Base-by-base conservation (phyloP, 768 basidiomycete genomes). In the Naganishia vaughanmartiniae region DNA sequence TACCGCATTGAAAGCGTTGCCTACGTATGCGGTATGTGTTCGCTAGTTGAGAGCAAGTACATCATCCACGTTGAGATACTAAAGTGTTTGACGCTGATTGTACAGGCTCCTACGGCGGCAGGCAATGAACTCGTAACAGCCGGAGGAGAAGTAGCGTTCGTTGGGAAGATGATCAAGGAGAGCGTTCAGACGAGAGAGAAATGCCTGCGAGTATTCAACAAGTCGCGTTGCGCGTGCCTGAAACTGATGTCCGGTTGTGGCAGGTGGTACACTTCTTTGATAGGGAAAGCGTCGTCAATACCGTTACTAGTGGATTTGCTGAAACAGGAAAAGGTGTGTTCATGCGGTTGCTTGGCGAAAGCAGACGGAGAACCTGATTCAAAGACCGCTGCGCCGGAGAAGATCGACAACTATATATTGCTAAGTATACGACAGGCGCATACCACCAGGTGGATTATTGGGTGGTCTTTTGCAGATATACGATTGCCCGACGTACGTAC, bases 371-470 rank as follows among this genome's bases (percentile, higher is more conserved):
- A 15, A 15, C 42, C n/a, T 42, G 42, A 42, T 42, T 15, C 2
- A 42, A 12, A 42, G 36, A 12, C n/a, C 58, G 28, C 15, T 42
- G 48, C 33, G 39, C 31, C 34, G n/a, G 1, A 36, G 4, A 69
- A 96, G 92, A 86, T 97, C 54, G 83, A 86, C 36, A 96, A 96
- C 80, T 98, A 94, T 79, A 90, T 88, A 0, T 83, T 97, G 54
- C 88, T 88, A 0, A 89, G 92, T 73, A 89, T 94, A 55, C 83
- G 89, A 2, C 93, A 93, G 81, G 92, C 94, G 0, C 87, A 89
- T 68, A 97, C 95, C 0, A 85, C 89, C 1, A 86, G 96, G n/a
- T 98, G 93, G 93, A 91, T 89, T 0, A 81, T 98, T 1, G 92
- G 86, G 0, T 97, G 95, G 95, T 93, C 90, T 0, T 88, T 89